Percentiles rank a stretch among this genome's conserved stretches.
These are phyloP conservation scores for Penicillium sp. DNA, from an alignment of 2,329 filamentous ascomycete species.

Conservation along the genomic window DNA sequence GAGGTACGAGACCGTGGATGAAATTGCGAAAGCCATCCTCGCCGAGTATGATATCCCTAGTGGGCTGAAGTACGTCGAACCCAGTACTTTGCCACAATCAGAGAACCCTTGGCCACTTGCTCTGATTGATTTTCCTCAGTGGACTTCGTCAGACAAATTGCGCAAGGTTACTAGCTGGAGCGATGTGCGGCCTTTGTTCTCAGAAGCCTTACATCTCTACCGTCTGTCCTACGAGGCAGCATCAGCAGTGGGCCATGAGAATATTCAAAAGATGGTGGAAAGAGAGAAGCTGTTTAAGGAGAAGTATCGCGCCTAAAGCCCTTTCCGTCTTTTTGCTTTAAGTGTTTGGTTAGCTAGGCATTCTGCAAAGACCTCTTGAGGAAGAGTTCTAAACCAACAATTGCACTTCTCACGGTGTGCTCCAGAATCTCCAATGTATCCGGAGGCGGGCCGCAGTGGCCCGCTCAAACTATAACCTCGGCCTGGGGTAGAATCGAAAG, in stretches of 20 bases:
- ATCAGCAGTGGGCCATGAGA: background rate
- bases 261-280: conserved; percentile 5
- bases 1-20: conserved; percentile 15
- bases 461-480: conserved; percentile 9
- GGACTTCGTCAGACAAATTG: conserved; percentile 16
- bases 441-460: conserved; percentile 12
- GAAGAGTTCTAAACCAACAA: background rate
- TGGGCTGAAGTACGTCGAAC: background rate
- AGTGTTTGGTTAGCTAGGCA: background rate
- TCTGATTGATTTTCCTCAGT: conserved; percentile 18
- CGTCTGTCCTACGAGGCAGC: conserved; percentile 12
- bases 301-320: background rate
- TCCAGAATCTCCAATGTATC: background rate
- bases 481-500: background rate
- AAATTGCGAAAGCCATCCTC: conserved; percentile 5
- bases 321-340: background rate
- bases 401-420: background rate
- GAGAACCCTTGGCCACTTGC: conserved; percentile 12
- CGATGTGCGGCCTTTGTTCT: conserved; percentile 11
- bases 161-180: conserved; percentile 12
- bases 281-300: background rate
- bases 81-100: background rate
- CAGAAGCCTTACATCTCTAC: conserved; percentile 7
- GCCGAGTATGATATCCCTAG: background rate
- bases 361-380: background rate